Conservation (phyloP, 306 rosid species). For the Abrus pulchellus region DNA sequence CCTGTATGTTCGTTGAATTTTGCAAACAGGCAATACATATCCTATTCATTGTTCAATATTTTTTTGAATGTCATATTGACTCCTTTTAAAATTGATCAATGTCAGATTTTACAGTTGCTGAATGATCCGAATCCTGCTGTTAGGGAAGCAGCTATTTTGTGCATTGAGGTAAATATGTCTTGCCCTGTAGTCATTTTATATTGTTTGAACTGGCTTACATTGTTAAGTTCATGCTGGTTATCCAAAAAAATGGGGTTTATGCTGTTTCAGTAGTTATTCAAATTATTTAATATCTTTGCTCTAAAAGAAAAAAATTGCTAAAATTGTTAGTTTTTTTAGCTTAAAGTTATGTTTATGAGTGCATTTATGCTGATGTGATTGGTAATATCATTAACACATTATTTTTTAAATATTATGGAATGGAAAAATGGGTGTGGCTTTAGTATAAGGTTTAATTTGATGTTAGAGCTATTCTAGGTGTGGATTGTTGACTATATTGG, state of each 20-base stretch:
- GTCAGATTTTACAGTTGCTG: slow-evolving; percentile 93
- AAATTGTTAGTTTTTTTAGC: slow-evolving; percentile 23
- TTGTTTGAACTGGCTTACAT: slow-evolving; percentile 21
- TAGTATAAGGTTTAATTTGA: slow-evolving; percentile 39
- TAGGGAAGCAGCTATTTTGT: slow-evolving; percentile 89
- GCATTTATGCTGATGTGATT: slow-evolving; percentile 20
- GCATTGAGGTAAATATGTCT: slow-evolving; percentile 81
- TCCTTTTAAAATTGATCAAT: slow-evolving; percentile 25
- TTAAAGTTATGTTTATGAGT: slow-evolving; percentile 16
- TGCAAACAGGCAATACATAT: slow-evolving; percentile 17
- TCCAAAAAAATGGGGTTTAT: background rate
- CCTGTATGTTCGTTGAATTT: slow-evolving; percentile 66
- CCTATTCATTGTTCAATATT: slow-evolving; percentile 14
- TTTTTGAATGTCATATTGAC: slow-evolving; percentile 33
- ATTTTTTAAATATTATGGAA: slow-evolving; percentile 36
- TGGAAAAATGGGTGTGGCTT: slow-evolving; percentile 36
- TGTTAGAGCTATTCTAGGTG: slow-evolving; percentile 29
- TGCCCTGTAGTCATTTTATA: slow-evolving; percentile 17
- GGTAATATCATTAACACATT: slow-evolving; percentile 17
- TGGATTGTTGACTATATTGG: slow-evolving; percentile 20
- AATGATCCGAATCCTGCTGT: slow-evolving; percentile 89
- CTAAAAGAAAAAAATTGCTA: slow-evolving; percentile 36
- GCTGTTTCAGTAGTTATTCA: slow-evolving; percentile 19
- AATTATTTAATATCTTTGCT: background rate
- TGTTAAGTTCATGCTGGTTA: slow-evolving; percentile 35